Evolutionary conservation across 371 early-diverging fungal species (phyloP).

Genomic region (Mucor piriformis): DNA sequence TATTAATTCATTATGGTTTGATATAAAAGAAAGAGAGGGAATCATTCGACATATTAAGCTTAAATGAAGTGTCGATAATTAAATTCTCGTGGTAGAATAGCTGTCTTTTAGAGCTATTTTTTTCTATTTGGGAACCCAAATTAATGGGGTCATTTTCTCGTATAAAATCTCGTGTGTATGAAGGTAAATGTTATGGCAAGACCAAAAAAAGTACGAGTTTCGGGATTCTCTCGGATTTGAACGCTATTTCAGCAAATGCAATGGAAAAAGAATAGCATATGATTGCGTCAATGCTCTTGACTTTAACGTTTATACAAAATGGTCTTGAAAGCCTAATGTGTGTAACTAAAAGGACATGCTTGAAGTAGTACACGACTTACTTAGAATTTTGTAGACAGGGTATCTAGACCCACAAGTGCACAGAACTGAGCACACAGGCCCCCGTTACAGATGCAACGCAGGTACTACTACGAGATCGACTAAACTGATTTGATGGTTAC

Average conservation of each 20-base stretch:
- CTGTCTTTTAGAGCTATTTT: neutral
- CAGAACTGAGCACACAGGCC: slow-evolving; percentile 12
- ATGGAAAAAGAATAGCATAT: neutral
- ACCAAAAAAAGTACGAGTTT: neutral
- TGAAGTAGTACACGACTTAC: slow-evolving; percentile 3
- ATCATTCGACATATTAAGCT: slow-evolving; percentile 1
- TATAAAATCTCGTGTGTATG: neutral
- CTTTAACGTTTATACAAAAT: neutral
- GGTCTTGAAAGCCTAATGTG: neutral
- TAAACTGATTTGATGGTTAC: slow-evolving; percentile 8
- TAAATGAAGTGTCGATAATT: neutral
- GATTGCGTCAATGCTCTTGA: neutral
- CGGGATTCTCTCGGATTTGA: neutral
- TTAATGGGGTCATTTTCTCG: neutral
- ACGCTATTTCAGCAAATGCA: neutral
- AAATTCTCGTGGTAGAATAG: neutral
- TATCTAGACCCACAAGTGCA: slow-evolving; percentile 15
- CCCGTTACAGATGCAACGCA: slow-evolving; percentile 12
- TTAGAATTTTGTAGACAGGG: neutral
- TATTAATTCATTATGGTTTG: no score
- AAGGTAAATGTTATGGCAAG: neutral
- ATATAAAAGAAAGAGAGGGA: neutral
- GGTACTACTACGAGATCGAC: slow-evolving; percentile 5
- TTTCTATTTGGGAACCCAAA: neutral
- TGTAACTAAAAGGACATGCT: neutral